Percentiles rank a stretch among this genome's conserved stretches.
Conservation (phyloP, 164 flowering plant species). For the Euptelea pleiosperma region DNA sequence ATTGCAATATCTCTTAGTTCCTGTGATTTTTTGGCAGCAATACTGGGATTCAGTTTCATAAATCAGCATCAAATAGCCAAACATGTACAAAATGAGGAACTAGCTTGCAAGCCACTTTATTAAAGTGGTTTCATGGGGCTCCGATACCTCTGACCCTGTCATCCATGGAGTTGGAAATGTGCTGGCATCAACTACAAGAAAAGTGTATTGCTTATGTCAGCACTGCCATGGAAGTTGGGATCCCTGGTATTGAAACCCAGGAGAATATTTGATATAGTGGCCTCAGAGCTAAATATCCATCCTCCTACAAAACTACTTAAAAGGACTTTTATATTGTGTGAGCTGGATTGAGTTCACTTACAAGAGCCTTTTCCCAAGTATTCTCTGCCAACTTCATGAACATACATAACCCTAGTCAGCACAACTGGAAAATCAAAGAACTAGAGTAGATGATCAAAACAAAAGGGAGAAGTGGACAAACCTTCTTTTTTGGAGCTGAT, state of each 20-base stretch:
- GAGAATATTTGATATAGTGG: not conserved
- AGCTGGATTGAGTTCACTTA: conserved; percentile 35
- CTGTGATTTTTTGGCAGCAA: conserved; percentile 33
- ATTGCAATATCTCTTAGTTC: conserved; percentile 76
- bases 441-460: not conserved
- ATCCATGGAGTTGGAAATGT: not conserved
- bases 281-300: not conserved
- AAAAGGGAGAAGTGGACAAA: conserved; percentile 9
- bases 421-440: not conserved
- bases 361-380: conserved; percentile 77
- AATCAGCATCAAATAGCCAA: not conserved
- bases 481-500: conserved; percentile 78
- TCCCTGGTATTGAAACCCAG: not conserved
- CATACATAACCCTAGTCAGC: conserved; percentile 24
- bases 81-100: not conserved
- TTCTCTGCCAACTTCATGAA: conserved; percentile 67
- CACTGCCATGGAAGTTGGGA: not conserved
- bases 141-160: not conserved
- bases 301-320: not conserved
- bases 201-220: not conserved
- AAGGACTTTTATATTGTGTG: not conserved
- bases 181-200: not conserved
- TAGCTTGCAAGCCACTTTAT: too few species aligned
- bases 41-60: not conserved
- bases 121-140: too few species aligned